Conservation (phyloP, 805 yeast genomes). For the Barnettozyma vustinii region DNA sequence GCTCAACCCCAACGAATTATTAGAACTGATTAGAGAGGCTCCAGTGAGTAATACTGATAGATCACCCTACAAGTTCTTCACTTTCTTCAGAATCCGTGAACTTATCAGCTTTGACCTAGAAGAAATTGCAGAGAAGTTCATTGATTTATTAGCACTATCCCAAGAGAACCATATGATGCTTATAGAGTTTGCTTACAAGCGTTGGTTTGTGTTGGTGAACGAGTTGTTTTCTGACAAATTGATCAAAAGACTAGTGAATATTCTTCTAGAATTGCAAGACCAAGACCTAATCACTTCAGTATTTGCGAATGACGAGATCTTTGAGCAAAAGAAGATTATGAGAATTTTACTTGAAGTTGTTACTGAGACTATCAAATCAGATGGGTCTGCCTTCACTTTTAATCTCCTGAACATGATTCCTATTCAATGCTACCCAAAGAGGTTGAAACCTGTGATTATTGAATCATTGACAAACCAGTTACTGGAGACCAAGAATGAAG, state of each 20-base stretch:
- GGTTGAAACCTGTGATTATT: slow-evolving; percentile 25
- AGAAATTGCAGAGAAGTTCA: slow-evolving; percentile 19
- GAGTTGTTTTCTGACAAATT: slow-evolving; percentile 27
- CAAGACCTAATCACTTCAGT: slow-evolving; percentile 21
- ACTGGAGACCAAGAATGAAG: slow-evolving; percentile 5
- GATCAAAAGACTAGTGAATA: slow-evolving; percentile 25
- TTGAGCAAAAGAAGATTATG: slow-evolving; percentile 43
- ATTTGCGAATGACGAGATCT: slow-evolving; percentile 34
- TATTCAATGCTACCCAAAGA: slow-evolving; percentile 41
- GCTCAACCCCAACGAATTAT: slow-evolving; percentile 23
- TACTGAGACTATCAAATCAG: slow-evolving; percentile 6
- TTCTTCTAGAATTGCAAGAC: slow-evolving; percentile 23
- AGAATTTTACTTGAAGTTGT: slow-evolving; percentile 25
- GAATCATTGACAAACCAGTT: slow-evolving; percentile 19
- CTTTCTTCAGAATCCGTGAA: slow-evolving; percentile 47
- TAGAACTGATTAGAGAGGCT: slow-evolving; percentile 2
- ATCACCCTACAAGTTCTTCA: slow-evolving; percentile 24
- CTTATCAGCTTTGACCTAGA: slow-evolving; percentile 29
- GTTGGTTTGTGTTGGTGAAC: slow-evolving; percentile 53
- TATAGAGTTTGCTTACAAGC: slow-evolving; percentile 30
- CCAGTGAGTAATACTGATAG: not conserved
- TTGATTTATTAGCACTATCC: slow-evolving; percentile 18
- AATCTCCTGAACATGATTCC: slow-evolving; percentile 35
- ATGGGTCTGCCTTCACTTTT: not conserved
- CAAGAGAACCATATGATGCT: not conserved